These are phyloP conservation scores for Hypoxylon crocopeplum DNA, from an alignment of 495 filamentous ascomycete species.

Conservation along the genomic window DNA sequence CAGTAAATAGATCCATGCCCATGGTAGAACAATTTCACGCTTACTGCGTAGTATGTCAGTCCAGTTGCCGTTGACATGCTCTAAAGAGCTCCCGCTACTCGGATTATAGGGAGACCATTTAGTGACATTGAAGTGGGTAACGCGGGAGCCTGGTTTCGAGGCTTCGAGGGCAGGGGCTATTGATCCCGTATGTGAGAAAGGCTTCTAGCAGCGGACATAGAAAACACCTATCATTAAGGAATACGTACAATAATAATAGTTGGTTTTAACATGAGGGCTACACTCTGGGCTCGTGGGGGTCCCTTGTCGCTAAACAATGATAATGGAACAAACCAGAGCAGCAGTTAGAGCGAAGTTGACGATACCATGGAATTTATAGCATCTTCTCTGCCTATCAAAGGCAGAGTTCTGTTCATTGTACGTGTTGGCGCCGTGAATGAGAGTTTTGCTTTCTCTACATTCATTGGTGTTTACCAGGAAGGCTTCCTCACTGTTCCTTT, in stretches of 20 bases:
- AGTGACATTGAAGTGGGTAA: conserved; percentile 1
- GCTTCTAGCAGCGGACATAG: neutral
- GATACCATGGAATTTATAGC: neutral
- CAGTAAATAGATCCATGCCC: neutral
- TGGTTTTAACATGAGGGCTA: too few species aligned
- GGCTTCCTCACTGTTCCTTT: neutral
- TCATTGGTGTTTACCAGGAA: neutral
- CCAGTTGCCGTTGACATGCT: conserved; percentile 4
- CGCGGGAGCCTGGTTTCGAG: conserved; percentile 1
- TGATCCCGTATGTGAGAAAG: neutral
- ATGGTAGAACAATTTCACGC: neutral
- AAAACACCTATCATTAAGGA: too few species aligned
- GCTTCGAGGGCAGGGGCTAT: conserved; percentile 9
- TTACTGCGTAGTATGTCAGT: neutral
- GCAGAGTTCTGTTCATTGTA: too few species aligned
- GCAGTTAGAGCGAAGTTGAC: neutral
- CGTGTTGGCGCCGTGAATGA: neutral
- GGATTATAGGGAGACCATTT: conserved; percentile 9
- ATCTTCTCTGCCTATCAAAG: neutral
- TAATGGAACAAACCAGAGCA: conserved; percentile 1
- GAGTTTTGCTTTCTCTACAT: neutral
- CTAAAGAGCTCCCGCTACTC: neutral
- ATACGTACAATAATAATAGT: conserved; percentile 13
- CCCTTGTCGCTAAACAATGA: neutral
- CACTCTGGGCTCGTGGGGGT: too few species aligned